A percentile compares a stretch with the other conserved stretches of the same genome.
Evolutionary conservation across 2,329 filamentous ascomycete species (phyloP).

Genomic region (Lasiodiplodia gonubiensis): DNA sequence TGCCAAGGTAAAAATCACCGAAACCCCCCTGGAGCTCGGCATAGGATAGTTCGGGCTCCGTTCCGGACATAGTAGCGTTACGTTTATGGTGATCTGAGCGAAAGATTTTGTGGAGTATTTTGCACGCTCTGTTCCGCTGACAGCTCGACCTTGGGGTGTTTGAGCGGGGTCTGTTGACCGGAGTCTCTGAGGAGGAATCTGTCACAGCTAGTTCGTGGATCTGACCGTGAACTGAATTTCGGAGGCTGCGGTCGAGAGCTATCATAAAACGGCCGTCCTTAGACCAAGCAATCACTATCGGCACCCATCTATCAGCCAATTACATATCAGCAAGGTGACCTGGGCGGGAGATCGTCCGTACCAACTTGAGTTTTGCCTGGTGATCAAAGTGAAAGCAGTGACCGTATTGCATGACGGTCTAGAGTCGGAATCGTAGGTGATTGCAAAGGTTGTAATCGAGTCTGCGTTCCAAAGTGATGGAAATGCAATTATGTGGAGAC

Average conservation of each 20-base stretch:
- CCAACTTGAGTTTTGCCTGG: not conserved
- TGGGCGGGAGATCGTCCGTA: not conserved
- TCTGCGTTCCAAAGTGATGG: not conserved
- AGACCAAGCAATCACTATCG: not conserved
- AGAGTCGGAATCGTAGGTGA: fast-evolving
- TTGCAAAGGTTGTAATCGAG: not conserved
- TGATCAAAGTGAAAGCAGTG: not conserved
- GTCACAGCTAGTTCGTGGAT: no score
- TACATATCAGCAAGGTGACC: not conserved
- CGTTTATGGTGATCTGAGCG: not conserved
- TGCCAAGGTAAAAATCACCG: no score
- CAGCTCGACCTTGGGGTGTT: no score
- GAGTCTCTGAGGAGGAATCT: no score
- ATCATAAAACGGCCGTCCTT: not conserved
- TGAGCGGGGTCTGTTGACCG: no score
- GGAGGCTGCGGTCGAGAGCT: not conserved
- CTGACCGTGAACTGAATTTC: not conserved
- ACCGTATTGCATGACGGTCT: not conserved
- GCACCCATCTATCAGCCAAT: not conserved
- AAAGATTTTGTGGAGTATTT: not conserved
- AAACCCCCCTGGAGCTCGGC: no score
- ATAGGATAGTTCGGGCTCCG: no score
- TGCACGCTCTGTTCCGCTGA: not conserved
- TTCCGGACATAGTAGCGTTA: no score
- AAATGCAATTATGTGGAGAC: not conserved